Evolutionary conservation across 2,329 filamentous ascomycete species (phyloP), one percentile per base, ranked within the genome.

Genomic region (Neophaeococcomyces mojaviensis): DNA sequence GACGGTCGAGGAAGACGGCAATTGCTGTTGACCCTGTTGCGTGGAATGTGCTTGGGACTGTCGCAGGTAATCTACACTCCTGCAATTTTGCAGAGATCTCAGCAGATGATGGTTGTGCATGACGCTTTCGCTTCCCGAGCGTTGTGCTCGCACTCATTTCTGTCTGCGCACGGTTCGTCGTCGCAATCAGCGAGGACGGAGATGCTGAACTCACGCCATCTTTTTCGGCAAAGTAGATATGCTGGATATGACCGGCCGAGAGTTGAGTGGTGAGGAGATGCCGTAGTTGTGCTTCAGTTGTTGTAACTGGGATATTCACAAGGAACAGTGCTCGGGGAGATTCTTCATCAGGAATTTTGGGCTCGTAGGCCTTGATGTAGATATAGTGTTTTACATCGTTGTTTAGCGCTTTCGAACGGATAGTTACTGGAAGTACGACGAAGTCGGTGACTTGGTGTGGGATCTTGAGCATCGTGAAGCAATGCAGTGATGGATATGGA

Each of bases 221-320:
- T 56, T 56, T 40, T 57, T 63, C 58, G 67, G 76, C 42, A 53
- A 97, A 96, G 0, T 76, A 70, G 4, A 94, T 83, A 43, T 70
- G 73, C 64, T 94, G 87, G 39, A 97, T 84, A 38, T 84, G 76
- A 2, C 85, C 86, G 0, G 84, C 81, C 7, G 86, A 84, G 0
- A 96, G 74, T 13, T 94, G 77, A 1, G 76, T 71, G 1, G 78
- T 69, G 56, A 97, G 94, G 0, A 97, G 69, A 34, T 81, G 73
- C 36, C 87, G 81, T 34, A 97, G 74, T 58, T 89, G 86, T 1
- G 72, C 64, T 47, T 87, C 82, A 3, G 87, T 94, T 49, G 87
- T 82, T 61, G 96, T 89, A 52, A 84, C 73, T 5, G 92, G 92
- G 1, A 94, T 69, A 59, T 98, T 97, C 53, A 89, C 85, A n/a